Conservation (phyloP, 192 early-diverging fungal genomes). For the Gamsiella multidivaricata region DNA sequence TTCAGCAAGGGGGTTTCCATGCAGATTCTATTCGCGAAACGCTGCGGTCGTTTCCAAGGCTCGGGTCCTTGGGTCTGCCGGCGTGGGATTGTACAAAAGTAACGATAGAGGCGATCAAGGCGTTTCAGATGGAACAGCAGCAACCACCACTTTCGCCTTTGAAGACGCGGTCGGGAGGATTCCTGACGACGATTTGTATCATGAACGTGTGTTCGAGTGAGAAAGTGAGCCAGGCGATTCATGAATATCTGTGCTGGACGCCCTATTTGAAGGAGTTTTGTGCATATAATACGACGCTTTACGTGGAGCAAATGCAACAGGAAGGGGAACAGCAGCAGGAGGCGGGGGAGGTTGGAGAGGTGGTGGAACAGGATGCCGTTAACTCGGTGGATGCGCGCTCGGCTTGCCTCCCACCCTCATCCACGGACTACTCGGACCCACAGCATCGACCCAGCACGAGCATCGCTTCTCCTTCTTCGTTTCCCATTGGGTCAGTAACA, state of each 20-base stretch:
- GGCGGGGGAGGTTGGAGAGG: neutral
- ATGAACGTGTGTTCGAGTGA: slow-evolving; percentile 50
- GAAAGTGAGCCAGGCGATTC: slow-evolving; percentile 37
- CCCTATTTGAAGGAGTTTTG: slow-evolving; percentile 44
- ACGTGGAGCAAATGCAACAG: slow-evolving; percentile 43
- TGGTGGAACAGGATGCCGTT: too few relatives aligned
- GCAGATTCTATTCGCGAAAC: slow-evolving; percentile 27
- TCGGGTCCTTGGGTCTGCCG: slow-evolving; percentile 32
- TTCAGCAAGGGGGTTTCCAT: slow-evolving; percentile 46
- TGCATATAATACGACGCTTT: slow-evolving; percentile 45
- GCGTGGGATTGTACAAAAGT: slow-evolving; percentile 36
- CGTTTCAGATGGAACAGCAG: neutral
- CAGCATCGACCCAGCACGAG: too few relatives aligned
- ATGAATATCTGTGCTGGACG: slow-evolving; percentile 50
- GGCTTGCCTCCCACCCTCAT: too few relatives aligned
- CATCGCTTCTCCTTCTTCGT: too few relatives aligned
- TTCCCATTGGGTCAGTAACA: too few relatives aligned
- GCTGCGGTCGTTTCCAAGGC: slow-evolving; percentile 12
- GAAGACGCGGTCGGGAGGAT: neutral
- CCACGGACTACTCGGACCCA: too few relatives aligned
- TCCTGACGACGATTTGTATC: slow-evolving; percentile 36
- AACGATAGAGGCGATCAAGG: slow-evolving; percentile 39
- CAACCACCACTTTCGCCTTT: neutral
- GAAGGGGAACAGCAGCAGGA: neutral
- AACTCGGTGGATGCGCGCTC: too few relatives aligned